Base-by-base conservation (phyloP, 495 filamentous ascomycete species). In the Aspergillus indologenus region DNA sequence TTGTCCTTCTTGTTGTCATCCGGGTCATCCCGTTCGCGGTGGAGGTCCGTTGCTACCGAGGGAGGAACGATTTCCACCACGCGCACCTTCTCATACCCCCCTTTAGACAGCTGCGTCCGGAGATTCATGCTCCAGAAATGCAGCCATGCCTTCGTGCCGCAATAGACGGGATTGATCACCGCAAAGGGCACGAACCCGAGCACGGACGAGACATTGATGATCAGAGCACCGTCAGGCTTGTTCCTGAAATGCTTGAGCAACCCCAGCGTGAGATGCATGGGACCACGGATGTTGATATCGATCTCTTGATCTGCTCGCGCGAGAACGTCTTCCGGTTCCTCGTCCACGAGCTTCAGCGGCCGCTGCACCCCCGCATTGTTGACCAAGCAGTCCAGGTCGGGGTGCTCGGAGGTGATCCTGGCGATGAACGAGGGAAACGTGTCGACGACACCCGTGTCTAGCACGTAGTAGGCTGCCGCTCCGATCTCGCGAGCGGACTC, bases 1-100 rank as follows among this genome's bases (percentile, higher is more conserved):
- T 75, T 78, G 17, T 72, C 62, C 70, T 80, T 81, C 61, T 79
- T 80, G 58, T 80, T 80, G 61, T 80, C 77, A 63, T 80, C 69
- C 12, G 79, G 79, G 65, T 81, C 68, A 45, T 69, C 68, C 34
- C 79, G 55, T 44, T 82, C 80, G 9, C 79, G 68, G 61, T 81
- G 78, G 45, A 81, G 67, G 59, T 79, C 74, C 22, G 77, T 79
- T 6, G 58, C 73, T 8, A 82, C 79, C 2, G 63, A 71, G 19
- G 79, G 78, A 46, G 78, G 79, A 54, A 61, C 77, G 59, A 79
- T 79, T 64, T 79, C 75, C 14, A 81, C 61, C 0, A 81, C 73
- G 21, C 61, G 71, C 24, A 79, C 69, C n/a, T 67, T 70, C 9
- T 72, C 44, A 7, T 20, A 58, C 19, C 67, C 62, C 4, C 47